phyloP scores from a whole-genome alignment of 495 filamentous ascomycete species.

The Podospora pseudocomata region DNA sequence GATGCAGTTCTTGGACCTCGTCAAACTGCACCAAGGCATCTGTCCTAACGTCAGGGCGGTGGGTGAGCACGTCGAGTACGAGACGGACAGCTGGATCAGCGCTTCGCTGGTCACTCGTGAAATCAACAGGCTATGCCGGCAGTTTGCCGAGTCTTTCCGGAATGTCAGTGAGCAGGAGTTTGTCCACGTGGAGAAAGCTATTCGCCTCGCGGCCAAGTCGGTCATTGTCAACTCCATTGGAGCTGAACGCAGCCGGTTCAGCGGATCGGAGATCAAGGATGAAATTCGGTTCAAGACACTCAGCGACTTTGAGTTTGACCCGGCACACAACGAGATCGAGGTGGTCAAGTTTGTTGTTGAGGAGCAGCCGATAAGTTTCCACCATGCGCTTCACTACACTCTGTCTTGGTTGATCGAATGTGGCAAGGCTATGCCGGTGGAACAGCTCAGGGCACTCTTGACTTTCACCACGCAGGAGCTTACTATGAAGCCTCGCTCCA shows the following conservation, averaged over 20 bases:
- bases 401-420: constrained; percentile 96
- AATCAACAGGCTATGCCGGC: constrained; percentile 85
- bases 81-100: constrained; percentile 96
- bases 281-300: constrained; percentile 76
- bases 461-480: constrained; percentile 59
- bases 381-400: constrained; percentile 94
- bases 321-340: constrained; percentile 51
- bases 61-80: constrained; percentile 95
- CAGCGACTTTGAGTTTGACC: constrained; percentile 75
- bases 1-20: constrained; percentile 90
- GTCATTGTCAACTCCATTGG: constrained; percentile 83
- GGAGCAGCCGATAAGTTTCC: constrained; percentile 89
- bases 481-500: constrained; percentile 51
- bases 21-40: constrained; percentile 93
- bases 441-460: constrained; percentile 62
- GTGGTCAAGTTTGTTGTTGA: constrained; percentile 88
- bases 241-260: constrained; percentile 80
- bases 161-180: constrained; percentile 58
- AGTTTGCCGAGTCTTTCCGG: constrained; percentile 82
- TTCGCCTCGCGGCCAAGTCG: constrained; percentile 70
- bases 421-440: constrained; percentile 67
- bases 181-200: constrained; percentile 63
- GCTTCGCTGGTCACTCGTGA: constrained; percentile 91
- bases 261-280: constrained; percentile 82
- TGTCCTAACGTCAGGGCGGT: constrained; percentile 90